These are phyloP conservation scores for Lineolata rhizophorae DNA, from an alignment of 495 filamentous ascomycete genomes.

Conservation along the genomic window DNA sequence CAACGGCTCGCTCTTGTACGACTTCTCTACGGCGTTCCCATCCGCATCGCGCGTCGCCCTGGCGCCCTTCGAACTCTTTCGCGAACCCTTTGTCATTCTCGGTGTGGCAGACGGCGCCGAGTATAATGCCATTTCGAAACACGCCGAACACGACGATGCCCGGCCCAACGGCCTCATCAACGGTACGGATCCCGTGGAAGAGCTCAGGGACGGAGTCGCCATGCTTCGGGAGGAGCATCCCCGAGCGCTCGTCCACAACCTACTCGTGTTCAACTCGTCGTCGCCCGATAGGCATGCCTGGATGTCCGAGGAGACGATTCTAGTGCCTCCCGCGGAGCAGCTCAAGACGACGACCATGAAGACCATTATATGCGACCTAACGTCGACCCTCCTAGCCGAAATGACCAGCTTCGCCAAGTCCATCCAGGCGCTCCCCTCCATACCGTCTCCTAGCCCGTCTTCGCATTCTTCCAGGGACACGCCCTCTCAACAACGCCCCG, in stretches of 20 bases:
- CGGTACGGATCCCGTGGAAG: conserved; percentile 6
- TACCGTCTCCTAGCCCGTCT: conserved; percentile 62
- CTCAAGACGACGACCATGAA: conserved; percentile 80
- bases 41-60: conserved; percentile 54
- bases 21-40: conserved; percentile 59
- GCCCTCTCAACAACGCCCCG: too few relatives aligned
- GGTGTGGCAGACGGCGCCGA: conserved; percentile 41
- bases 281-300: conserved; percentile 10
- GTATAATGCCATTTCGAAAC: conserved; percentile 5
- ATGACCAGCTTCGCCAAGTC: conserved; percentile 72
- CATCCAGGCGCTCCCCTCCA: conserved; percentile 52
- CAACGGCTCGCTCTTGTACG: conserved; percentile 70
- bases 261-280: conserved; percentile 55
- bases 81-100: conserved; percentile 60
- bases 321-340: conserved; percentile 47
- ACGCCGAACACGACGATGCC: too few relatives aligned
- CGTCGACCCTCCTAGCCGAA: conserved; percentile 62
- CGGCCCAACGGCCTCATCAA: conserved; percentile 3
- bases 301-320: conserved; percentile 38
- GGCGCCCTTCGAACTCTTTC: conserved; percentile 66
- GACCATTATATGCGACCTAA: conserved; percentile 83
- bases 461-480: too few relatives aligned
- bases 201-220: not conserved
- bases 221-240: conserved; percentile 27
- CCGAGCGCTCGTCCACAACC: conserved; percentile 51